These are phyloP conservation scores for Royoungia palumana DNA, from an alignment of 768 basidiomycete genomes.

Conservation along the genomic window DNA sequence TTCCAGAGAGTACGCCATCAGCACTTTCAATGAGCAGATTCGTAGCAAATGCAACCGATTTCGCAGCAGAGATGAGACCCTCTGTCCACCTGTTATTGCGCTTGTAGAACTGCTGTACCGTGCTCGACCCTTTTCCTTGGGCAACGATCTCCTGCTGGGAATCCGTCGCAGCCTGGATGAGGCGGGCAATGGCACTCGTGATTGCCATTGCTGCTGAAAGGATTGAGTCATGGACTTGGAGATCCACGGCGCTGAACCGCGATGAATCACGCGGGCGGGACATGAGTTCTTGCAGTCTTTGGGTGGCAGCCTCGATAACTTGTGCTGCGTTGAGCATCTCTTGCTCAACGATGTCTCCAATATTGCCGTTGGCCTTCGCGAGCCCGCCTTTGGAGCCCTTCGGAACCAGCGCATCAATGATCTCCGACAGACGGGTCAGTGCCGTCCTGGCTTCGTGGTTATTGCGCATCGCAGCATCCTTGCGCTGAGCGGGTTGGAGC, in stretches of 20 bases:
- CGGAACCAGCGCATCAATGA: slow-evolving; percentile 81
- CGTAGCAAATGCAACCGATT: slow-evolving; percentile 96
- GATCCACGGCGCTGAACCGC: slow-evolving; percentile 86
- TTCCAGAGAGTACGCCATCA: slow-evolving; percentile 94
- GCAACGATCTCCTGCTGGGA: slow-evolving; percentile 98
- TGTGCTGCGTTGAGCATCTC: slow-evolving; percentile 93
- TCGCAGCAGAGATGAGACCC: slow-evolving; percentile 96
- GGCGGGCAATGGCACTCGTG: slow-evolving; percentile 89
- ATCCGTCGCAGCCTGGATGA: slow-evolving; percentile 95
- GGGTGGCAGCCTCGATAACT: slow-evolving; percentile 91
- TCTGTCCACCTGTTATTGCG: slow-evolving; percentile 99
- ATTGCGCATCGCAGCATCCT: slow-evolving; percentile 85
- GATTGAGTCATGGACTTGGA: slow-evolving; percentile 98
- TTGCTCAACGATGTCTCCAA: slow-evolving; percentile 93
- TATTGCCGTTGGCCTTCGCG: slow-evolving; percentile 81
- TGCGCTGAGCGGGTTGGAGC: slow-evolving; percentile 66
- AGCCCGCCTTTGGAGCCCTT: slow-evolving; percentile 74
- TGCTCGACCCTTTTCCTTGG: slow-evolving; percentile 89
- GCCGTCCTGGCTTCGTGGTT: slow-evolving; percentile 83
- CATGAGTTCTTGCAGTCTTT: slow-evolving; percentile 88
- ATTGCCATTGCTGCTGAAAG: slow-evolving; percentile 91
- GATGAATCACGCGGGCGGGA: slow-evolving; percentile 81
- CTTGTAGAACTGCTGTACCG: slow-evolving; percentile 98
- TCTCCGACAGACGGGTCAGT: slow-evolving; percentile 80
- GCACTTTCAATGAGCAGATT: slow-evolving; percentile 94